Evolutionary conservation across 768 basidiomycete species (phyloP).

Genomic region (Cyclocybe aegerita): DNA sequence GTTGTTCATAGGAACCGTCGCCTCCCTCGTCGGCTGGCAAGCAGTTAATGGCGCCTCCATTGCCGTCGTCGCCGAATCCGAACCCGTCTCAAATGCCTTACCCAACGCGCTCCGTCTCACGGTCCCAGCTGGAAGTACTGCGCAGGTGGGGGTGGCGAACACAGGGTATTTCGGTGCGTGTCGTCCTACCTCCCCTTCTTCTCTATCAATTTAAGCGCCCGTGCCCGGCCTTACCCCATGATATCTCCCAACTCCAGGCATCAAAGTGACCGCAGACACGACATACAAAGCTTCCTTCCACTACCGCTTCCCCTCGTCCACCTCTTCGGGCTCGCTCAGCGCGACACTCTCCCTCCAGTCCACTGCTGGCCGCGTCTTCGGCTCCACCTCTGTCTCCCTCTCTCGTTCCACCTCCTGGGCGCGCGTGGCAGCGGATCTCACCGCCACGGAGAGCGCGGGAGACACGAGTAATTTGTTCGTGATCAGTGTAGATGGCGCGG

Average conservation of each 20-base stretch:
- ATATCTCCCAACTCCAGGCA: constrained; percentile 30
- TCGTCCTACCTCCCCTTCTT: too few relatives aligned
- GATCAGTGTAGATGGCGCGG: constrained; percentile 46
- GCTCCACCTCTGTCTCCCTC: constrained; percentile 23
- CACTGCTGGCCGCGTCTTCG: constrained; percentile 40
- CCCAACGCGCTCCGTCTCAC: constrained; percentile 17
- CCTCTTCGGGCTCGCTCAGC: constrained; percentile 27
- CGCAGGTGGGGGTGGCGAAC: constrained; percentile 16
- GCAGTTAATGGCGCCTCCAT: constrained; percentile 15
- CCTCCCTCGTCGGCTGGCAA: constrained; percentile 10
- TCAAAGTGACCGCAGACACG: constrained; percentile 54
- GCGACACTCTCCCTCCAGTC: constrained; percentile 37
- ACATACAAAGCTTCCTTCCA: constrained; percentile 52
- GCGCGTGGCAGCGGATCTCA: constrained; percentile 42
- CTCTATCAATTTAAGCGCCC: too few relatives aligned
- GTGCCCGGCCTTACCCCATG: too few relatives aligned
- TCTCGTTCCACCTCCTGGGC: constrained; percentile 42
- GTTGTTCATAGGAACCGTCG: constrained; percentile 7
- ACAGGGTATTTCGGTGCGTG: constrained; percentile 9
- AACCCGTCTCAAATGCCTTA: constrained; percentile 14
- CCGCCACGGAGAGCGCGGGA: constrained; percentile 37
- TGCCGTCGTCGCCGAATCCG: constrained; percentile 14
- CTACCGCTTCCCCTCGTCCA: constrained; percentile 37
- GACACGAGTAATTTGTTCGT: constrained; percentile 50
- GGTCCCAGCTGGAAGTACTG: constrained; percentile 15